Conservation (phyloP, 2,329 filamentous ascomycete species). For the Phaeosphaeria sp. region DNA sequence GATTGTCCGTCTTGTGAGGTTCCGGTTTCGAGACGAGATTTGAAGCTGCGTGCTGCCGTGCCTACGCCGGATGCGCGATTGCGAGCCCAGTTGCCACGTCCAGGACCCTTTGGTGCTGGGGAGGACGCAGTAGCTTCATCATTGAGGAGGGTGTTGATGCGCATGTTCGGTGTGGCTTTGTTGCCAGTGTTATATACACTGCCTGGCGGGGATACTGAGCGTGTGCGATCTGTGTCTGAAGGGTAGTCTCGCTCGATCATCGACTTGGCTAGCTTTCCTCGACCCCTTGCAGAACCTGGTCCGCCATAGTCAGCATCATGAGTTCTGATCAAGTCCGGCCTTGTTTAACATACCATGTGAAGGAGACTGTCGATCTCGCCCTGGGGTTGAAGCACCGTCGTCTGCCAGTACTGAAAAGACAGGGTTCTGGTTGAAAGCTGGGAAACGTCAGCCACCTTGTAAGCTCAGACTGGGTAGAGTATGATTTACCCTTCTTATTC, state of each 20-base stretch:
- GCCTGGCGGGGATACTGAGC: slow-evolving; percentile 52
- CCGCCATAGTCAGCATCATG: slow-evolving; percentile 1
- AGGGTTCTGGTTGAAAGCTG: slow-evolving; percentile 50
- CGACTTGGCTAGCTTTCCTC: slow-evolving; percentile 43
- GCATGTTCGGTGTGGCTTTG: slow-evolving; percentile 52
- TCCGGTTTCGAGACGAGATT: slow-evolving; percentile 41
- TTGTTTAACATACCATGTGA: slow-evolving; percentile 38
- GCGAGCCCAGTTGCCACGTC: slow-evolving; percentile 58
- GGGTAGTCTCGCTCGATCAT: slow-evolving; percentile 46
- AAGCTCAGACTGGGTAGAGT: neutral
- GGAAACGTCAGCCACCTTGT: slow-evolving; percentile 13
- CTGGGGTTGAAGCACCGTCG: slow-evolving; percentile 49
- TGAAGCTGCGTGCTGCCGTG: slow-evolving; percentile 35
- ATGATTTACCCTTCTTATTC: slow-evolving; percentile 51
- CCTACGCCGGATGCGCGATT: slow-evolving; percentile 30
- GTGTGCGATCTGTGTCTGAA: slow-evolving; percentile 56
- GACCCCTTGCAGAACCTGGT: slow-evolving; percentile 45
- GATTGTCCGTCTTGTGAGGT: slow-evolving; percentile 43
- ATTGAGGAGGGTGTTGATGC: slow-evolving; percentile 57
- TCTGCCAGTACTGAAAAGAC: slow-evolving; percentile 50
- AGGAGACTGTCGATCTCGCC: slow-evolving; percentile 48
- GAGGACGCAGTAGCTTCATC: slow-evolving; percentile 47
- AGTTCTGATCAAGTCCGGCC: neutral
- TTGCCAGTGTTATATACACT: slow-evolving; percentile 48
- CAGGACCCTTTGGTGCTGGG: slow-evolving; percentile 51